Evolutionary conservation across 768 basidiomycete genomes (phyloP), one percentile per base, ranked within the genome.

Genomic region (Boletus barrowsii): DNA sequence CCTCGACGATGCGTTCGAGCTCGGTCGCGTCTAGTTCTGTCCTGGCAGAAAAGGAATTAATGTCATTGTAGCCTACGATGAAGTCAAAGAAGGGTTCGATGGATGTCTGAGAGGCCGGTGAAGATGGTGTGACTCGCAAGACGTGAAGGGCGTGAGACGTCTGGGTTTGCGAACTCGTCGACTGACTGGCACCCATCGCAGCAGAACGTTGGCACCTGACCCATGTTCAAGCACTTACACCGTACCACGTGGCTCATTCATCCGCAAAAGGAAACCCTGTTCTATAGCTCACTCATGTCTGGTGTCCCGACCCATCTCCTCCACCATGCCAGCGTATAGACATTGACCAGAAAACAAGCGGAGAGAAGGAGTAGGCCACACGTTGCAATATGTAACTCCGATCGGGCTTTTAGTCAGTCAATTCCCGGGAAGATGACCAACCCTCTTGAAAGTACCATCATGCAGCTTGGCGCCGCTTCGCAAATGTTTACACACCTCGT

Each of bases 31-130:
- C 87, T 46, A 92, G 79, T 44, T 71, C 76, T 57, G 77, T 79
- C 50, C 77, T 76, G 5, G 65, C 63, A 22, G 77, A 72, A 30
- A 70, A 69, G 20, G 79, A 76, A 57, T 83, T 82, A 9, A 90
- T 89, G 66, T 93, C 86, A 41, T 70, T 71, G 53, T 93, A 88
- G 10, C 96, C 97, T 40, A 97, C 86, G 20, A 99, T 82, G 68
- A 97, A 98, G 75, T 98, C 97, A 64, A 99, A 99, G 74, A 93
- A 95, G 4, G 96, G 90, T 67, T 88, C 85, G 37, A 87, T 77
- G 81, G 81, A 66, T 89, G 92, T 91, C 55, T 86, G 79, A 1
- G 90, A 90, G 1, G 96, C 92, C 7, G 97, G 97, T 1, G 91
- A 94, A 6, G 81, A 80, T 2, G 93, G 88, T 2, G 92, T 93